Base-by-base conservation (phyloP, 148 eudicot genomes). In the Pouteria glomerata region DNA sequence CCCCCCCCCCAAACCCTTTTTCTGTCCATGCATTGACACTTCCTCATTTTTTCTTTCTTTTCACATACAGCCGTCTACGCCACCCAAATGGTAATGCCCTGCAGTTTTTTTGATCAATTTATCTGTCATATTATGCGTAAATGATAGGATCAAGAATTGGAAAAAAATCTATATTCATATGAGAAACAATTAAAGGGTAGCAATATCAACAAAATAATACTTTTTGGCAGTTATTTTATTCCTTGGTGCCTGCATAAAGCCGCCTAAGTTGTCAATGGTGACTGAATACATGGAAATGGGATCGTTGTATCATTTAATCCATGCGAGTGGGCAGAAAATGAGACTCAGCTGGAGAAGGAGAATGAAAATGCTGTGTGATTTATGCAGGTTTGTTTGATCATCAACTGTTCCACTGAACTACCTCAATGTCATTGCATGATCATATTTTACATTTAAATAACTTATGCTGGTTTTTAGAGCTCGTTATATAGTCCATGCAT, bases 201-300 rank as follows among this genome's bases (percentile, higher is more conserved):
- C 4, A 18, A 55, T 23, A 55, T 55, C 13, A 39, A 57, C 69
- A 13, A 45, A 26, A 21, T 71, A 1, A 12, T 24, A 27, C 57
- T 56, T 55, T 42, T 12, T 19, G 66, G 75, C 83, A 80, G 79
- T 80, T 76, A 80, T 76, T 30, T 57, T 76, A 31, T 76, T 80
- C 61, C 79, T 76, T 29, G 83, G 83, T 60, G 83, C 83, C 27
- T 80, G 83, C 63, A 80, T 74, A 51, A 80, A n/a, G 47, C 80
- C 83, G 34, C 80, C 83, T 61, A 79, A 74, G 55, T 70, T 80
- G 35, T 80, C 83, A 65, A 13, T 80, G 67, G 73, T 80, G 48
- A 80, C 80, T 55, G 83, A 80, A 63, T 80, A 51, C 24, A 80
- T 80, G 79, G 83, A 80, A 53, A 80, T 80, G 83, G 80, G 83